A percentile compares a stretch with the other conserved stretches of the same genome.
phyloP scores from a whole-genome alignment of 441 rosid species.

The Corymbia calophylla region DNA sequence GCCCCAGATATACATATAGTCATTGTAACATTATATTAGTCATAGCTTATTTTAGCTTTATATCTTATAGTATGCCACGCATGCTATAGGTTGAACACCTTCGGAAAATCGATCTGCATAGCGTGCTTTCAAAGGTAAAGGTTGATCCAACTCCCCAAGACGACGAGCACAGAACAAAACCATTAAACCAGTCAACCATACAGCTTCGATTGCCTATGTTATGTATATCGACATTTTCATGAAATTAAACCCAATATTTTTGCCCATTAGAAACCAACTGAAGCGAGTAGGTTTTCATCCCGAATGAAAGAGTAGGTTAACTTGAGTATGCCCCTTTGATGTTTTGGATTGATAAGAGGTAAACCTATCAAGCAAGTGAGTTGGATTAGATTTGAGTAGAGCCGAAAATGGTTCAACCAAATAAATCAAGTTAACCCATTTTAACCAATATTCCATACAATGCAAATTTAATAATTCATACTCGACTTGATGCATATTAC shows the following conservation, averaged over 20 bases:
- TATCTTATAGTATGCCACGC: neutral
- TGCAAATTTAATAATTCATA: too few species aligned
- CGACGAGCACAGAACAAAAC: neutral
- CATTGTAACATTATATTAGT: neutral
- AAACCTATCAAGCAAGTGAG: neutral
- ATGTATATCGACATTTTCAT: neutral
- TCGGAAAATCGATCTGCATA: neutral
- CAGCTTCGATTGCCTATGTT: neutral
- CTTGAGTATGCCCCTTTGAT: neutral
- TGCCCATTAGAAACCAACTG: neutral
- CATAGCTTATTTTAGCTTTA: neutral
- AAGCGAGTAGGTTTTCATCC: neutral
- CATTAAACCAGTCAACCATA: neutral
- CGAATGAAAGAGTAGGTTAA: neutral
- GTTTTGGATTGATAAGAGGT: neutral
- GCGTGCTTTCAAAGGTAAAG: neutral
- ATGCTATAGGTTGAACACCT: neutral
- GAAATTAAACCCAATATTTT: neutral
- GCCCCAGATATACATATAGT: neutral
- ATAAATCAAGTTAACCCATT: too few species aligned
- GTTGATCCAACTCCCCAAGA: neutral
- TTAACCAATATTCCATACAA: too few species aligned
- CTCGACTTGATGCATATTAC: too few species aligned
- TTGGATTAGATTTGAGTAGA: too few species aligned
- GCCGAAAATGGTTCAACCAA: too few species aligned